Evolutionary conservation across 441 rosid species (phyloP).

Genomic region (Breynia disticha): DNA sequence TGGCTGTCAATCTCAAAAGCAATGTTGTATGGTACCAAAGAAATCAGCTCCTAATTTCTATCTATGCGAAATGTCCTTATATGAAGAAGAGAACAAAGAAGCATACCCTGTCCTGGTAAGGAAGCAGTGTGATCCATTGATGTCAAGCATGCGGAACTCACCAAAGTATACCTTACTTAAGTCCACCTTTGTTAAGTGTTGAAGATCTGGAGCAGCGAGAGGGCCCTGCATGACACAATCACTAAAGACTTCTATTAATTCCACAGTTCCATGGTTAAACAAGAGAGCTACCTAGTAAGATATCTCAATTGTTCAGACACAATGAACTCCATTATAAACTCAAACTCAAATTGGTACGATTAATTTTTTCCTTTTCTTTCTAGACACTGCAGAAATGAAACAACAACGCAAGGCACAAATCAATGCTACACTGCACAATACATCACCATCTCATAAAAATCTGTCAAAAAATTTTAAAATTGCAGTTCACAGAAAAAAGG

Average conservation of each 20-base stretch:
- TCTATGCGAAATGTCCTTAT: no score
- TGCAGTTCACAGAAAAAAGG: no score
- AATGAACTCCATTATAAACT: no score
- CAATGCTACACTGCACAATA: no score
- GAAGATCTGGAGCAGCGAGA: constrained; percentile 83
- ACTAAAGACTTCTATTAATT: constrained; percentile 3
- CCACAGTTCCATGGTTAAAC: background rate
- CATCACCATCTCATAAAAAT: no score
- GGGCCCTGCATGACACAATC: constrained; percentile 55
- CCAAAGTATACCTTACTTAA: constrained; percentile 89
- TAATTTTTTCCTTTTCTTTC: background rate
- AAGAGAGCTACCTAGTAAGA: no score
- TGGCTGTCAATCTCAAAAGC: background rate
- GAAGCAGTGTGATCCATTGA: constrained; percentile 69
- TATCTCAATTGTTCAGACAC: no score
- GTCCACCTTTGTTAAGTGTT: constrained; percentile 74
- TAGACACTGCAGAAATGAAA: background rate
- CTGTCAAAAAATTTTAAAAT: no score
- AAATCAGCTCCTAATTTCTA: background rate
- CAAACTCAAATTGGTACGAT: background rate
- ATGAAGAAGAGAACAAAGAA: constrained; percentile 3
- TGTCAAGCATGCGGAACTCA: constrained; percentile 66
- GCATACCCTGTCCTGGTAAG: constrained; percentile 87
- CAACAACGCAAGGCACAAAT: no score
- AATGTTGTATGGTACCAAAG: background rate